Conservation (phyloP, 805 yeast genomes). For the Wickerhamiella occidentalis region DNA sequence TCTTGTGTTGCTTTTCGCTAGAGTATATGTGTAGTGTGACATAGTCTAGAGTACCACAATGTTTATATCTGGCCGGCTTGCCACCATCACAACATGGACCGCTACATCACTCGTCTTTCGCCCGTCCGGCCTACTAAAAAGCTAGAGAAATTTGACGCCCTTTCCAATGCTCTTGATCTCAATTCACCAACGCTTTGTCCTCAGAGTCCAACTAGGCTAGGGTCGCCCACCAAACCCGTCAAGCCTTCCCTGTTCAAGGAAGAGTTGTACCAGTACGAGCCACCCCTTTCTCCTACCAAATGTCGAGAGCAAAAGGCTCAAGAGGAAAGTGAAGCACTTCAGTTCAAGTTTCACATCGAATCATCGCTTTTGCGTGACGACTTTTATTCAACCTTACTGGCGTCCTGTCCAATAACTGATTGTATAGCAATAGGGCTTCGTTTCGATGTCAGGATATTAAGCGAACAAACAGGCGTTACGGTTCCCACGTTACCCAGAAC, state of each 20-base stretch:
- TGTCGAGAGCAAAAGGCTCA: not conserved
- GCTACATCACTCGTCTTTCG: conserved; percentile 1
- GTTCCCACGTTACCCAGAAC: not conserved
- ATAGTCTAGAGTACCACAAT: not conserved
- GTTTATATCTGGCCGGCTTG: not conserved
- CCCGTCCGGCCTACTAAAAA: not conserved
- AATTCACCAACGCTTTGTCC: not conserved
- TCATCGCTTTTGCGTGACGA: conserved; percentile 5
- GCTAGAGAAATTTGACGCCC: not conserved
- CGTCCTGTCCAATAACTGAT: not conserved
- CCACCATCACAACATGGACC: conserved; percentile 3
- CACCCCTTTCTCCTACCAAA: not conserved
- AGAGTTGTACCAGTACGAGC: not conserved
- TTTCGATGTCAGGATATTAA: not conserved
- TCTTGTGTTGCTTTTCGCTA: no score
- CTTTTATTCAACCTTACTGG: conserved; percentile 7
- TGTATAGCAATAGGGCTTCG: conserved; percentile 1
- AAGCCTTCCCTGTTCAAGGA: not conserved
- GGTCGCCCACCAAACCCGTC: not conserved
- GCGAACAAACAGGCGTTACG: not conserved
- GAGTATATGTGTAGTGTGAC: no score
- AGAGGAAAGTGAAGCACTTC: not conserved
- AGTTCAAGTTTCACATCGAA: not conserved
- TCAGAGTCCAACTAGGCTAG: conserved; percentile 5
- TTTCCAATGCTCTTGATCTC: not conserved